A percentile compares a stretch with the other conserved stretches of the same genome.
phyloP scores from a whole-genome alignment of 441 rosid genomes.

The Mallotus japonicus region DNA sequence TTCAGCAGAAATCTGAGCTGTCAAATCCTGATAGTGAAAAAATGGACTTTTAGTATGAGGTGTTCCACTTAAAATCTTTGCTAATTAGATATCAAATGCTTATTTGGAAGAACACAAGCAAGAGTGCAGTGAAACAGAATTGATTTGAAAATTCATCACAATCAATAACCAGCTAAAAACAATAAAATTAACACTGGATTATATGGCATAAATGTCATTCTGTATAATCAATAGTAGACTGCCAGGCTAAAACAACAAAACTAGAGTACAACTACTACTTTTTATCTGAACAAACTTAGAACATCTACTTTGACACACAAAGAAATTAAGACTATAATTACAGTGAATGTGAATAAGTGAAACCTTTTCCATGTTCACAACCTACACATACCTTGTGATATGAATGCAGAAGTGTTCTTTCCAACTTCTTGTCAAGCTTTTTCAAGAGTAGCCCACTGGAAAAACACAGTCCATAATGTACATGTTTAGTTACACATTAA shows the following conservation, averaged over 20 bases:
- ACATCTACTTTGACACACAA: not conserved
- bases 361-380: not conserved
- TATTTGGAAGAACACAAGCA: not conserved
- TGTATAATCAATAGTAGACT: not conserved
- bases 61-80: conserved; percentile 1
- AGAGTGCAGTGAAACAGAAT: not conserved
- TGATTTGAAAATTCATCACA: not conserved
- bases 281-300: not conserved
- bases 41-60: conserved; percentile 14
- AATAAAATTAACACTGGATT: not conserved
- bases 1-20: conserved; percentile 78
- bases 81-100: conserved; percentile 1
- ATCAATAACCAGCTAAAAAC: not conserved
- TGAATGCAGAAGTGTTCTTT: conserved; percentile 81
- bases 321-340: not conserved
- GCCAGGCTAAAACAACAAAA: not conserved
- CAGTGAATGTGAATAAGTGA: not conserved
- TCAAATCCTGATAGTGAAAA: conserved; percentile 65
- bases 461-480: conserved; percentile 25
- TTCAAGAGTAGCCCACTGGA: conserved; percentile 75
- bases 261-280: too few relatives aligned
- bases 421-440: conserved; percentile 94
- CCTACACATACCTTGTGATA: conserved; percentile 74
- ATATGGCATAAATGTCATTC: not conserved
- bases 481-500: conserved; percentile 11